Percentiles rank a stretch among this genome's conserved stretches.
Conservation (phyloP, 306 rosid species). For the Cucurbita moschata region DNA sequence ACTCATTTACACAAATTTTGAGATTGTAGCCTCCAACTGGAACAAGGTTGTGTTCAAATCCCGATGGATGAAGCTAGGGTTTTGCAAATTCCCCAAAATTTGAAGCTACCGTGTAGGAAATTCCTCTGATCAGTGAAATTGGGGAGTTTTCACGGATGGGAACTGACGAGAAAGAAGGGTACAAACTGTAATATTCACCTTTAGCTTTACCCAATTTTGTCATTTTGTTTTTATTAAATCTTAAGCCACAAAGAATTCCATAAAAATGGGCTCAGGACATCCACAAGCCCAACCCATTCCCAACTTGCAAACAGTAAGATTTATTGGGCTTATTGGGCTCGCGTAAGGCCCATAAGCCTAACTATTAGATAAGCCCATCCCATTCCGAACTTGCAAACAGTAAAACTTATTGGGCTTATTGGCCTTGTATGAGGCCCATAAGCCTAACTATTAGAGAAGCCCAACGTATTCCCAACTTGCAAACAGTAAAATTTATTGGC, state of each 20-base stretch:
- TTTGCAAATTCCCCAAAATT: slow-evolving; percentile 3
- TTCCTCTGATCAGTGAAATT: neutral
- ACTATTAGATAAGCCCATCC: too few species aligned
- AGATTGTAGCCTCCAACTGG: neutral
- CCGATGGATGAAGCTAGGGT: neutral
- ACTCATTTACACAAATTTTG: slow-evolving; percentile 11
- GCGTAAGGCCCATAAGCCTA: too few species aligned
- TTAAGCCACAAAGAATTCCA: too few species aligned
- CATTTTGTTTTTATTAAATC: neutral
- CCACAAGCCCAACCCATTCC: too few species aligned
- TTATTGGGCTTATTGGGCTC: too few species aligned
- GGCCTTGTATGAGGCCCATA: too few species aligned
- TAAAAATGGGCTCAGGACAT: too few species aligned
- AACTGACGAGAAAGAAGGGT: neutral
- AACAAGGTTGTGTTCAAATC: neutral
- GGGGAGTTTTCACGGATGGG: neutral
- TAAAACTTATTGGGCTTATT: too few species aligned
- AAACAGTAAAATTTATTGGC: too few species aligned
- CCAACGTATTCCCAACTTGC: neutral
- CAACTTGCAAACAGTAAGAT: too few species aligned
- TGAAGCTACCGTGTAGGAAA: neutral
- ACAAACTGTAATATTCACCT: neutral
- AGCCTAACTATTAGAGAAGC: neutral
- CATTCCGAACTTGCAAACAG: too few species aligned
- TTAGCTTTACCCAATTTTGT: neutral